A percentile compares a stretch with the other conserved stretches of the same genome.
phyloP scores from a whole-genome alignment of 2,329 filamentous ascomycete genomes.

The Acrocalymma vagum region DNA sequence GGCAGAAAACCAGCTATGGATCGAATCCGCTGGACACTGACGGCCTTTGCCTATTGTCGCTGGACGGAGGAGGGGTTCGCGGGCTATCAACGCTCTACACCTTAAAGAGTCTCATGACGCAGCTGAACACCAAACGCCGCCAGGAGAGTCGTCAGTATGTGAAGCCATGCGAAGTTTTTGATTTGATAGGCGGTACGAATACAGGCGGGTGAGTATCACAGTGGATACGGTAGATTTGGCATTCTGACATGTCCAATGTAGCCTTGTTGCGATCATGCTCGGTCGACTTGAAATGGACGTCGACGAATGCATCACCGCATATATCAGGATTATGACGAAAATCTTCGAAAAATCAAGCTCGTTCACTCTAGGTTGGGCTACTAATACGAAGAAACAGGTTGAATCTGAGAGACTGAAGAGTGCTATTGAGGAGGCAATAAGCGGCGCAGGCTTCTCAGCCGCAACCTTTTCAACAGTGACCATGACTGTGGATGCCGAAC shows the following conservation, averaged over 20 bases:
- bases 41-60: conserved; percentile 20
- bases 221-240: neutral
- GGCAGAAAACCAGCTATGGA: too few species aligned
- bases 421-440: conserved; percentile 1
- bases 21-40: conserved; percentile 15
- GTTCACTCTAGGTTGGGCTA: neutral
- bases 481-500: neutral
- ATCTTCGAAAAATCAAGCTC: conserved; percentile 8
- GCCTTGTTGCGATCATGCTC: conserved; percentile 29
- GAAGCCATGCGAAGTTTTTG: conserved; percentile 25
- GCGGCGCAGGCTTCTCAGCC: neutral
- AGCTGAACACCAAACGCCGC: conserved; percentile 9
- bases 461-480: neutral
- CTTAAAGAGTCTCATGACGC: conserved; percentile 25
- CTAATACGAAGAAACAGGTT: neutral
- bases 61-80: conserved; percentile 36
- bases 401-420: conserved; percentile 1
- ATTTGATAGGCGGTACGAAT: conserved; percentile 31
- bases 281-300: conserved; percentile 25
- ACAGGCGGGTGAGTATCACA: conserved; percentile 25
- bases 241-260: neutral
- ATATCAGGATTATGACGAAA: conserved; percentile 4
- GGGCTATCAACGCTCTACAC: conserved; percentile 31
- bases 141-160: neutral
- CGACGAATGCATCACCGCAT: conserved; percentile 18